Evolutionary conservation across 139 green algal genomes (phyloP).

Genomic region (Chlorella ohadii): DNA sequence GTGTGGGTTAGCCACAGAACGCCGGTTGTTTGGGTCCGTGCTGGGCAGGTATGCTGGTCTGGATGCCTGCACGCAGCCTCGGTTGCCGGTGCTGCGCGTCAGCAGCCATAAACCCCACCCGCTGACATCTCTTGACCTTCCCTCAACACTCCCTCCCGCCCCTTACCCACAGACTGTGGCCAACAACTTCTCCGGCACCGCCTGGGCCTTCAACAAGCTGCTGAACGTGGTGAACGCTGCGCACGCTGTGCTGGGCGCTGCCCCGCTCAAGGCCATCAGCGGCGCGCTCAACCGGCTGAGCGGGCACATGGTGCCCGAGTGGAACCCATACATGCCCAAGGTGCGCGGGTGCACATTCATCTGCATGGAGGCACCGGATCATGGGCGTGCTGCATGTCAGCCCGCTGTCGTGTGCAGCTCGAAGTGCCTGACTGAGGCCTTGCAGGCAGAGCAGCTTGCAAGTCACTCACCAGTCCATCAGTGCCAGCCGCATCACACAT

Average conservation of each 20-base stretch:
- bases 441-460: no score
- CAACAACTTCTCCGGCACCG: slow-evolving; percentile 76
- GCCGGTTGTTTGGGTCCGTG: no score
- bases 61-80: no score
- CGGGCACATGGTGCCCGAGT: slow-evolving; percentile 85
- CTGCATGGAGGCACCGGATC: no score
- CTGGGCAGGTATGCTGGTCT: no score
- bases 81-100: no score
- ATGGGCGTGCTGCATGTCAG: no score
- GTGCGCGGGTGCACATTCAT: slow-evolving; percentile 61
- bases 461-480: not conserved
- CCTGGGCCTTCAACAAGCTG: slow-evolving; percentile 72
- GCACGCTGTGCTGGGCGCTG: slow-evolving; percentile 84
- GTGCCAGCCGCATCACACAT: not conserved
- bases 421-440: no score
- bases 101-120: no score
- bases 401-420: no score
- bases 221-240: slow-evolving; percentile 82
- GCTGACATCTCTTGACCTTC: no score
- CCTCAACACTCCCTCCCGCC: not conserved
- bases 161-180: slow-evolving; percentile 59
- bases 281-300: slow-evolving; percentile 75
- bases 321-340: slow-evolving; percentile 97
- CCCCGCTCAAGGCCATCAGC: slow-evolving; percentile 74
- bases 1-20: no score